Percentiles rank a stretch among this genome's conserved stretches.
phyloP scores from a whole-genome alignment of 2,329 filamentous ascomycete genomes.

The Xylariaceae sp. region DNA sequence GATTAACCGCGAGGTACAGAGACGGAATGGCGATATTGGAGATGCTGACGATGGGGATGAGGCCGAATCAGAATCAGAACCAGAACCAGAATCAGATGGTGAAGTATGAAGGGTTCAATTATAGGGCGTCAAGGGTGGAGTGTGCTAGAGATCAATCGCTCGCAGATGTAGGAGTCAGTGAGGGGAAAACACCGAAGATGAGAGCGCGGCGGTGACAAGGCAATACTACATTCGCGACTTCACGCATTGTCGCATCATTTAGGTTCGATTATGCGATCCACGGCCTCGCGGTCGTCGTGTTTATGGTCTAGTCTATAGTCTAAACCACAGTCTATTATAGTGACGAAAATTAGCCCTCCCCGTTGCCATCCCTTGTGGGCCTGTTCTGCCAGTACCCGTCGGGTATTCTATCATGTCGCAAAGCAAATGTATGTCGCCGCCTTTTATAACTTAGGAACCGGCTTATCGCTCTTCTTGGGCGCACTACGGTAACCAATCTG shows the following conservation, averaged over 20 bases:
- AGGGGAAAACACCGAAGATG: not conserved
- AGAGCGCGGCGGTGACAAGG: not conserved
- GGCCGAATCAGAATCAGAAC: slow-evolving; percentile 12
- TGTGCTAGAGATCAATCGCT: slow-evolving; percentile 16
- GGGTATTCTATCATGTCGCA: not conserved
- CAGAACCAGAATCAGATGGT: slow-evolving; percentile 12
- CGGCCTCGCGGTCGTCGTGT: not conserved
- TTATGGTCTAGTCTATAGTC: slow-evolving; percentile 11
- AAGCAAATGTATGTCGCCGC: not conserved
- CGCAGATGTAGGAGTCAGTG: slow-evolving; percentile 10
- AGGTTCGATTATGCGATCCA: not conserved
- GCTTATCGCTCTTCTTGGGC: slow-evolving; percentile 29
- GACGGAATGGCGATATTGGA: slow-evolving; percentile 39
- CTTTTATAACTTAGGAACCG: slow-evolving; percentile 35
- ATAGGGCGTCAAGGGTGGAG: slow-evolving; percentile 21
- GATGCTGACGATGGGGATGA: slow-evolving; percentile 35
- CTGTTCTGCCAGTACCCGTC: not conserved
- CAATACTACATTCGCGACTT: not conserved
- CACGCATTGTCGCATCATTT: not conserved
- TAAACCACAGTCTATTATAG: slow-evolving; percentile 4
- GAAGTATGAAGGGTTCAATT: slow-evolving; percentile 21
- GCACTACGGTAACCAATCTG: slow-evolving; percentile 37
- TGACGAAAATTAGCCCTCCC: not conserved
- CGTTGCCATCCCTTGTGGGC: not conserved
- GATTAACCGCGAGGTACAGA: slow-evolving; percentile 48